Evolutionary conservation across 2,329 filamentous ascomycete species (phyloP).

Genomic region (Fusarium sarcochroum): DNA sequence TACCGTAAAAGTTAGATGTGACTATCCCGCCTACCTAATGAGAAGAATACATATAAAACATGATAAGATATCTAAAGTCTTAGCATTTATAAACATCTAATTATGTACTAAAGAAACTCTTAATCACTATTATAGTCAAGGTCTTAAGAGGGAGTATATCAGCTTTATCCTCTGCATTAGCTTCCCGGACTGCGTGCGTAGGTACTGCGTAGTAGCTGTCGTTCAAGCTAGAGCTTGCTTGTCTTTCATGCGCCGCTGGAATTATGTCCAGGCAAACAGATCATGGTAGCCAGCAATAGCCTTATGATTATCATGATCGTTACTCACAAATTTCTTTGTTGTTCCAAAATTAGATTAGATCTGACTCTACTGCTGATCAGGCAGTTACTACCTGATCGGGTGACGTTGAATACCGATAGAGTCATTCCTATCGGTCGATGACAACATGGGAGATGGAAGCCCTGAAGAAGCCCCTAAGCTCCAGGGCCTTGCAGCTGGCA

Average conservation of each 20-base stretch:
- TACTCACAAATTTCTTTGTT: background rate
- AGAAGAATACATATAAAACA: too few species aligned
- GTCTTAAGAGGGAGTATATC: too few species aligned
- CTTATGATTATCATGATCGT: conserved; percentile 1
- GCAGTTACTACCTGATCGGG: background rate
- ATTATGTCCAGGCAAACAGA: conserved; percentile 1
- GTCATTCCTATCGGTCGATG: conserved; percentile 36
- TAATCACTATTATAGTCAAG: too few species aligned
- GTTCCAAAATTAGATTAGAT: background rate
- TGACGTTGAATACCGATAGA: conserved; percentile 26
- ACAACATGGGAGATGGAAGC: conserved; percentile 2
- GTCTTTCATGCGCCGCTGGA: background rate
- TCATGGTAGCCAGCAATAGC: background rate
- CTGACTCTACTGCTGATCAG: conserved; percentile 3
- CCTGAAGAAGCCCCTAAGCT: conserved; percentile 31
- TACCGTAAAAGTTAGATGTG: too few species aligned
- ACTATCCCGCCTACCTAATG: too few species aligned
- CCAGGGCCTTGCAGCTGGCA: conserved; percentile 33
- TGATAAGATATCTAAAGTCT: too few species aligned
- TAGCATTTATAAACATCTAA: too few species aligned
- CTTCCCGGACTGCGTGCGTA: too few species aligned
- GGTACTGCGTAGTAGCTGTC: too few species aligned
- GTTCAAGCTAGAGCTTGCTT: background rate
- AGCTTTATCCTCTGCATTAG: too few species aligned
- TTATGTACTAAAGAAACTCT: too few species aligned